Percentiles rank a stretch among this genome's conserved stretches.
These are phyloP conservation scores for Candida andamanensis DNA, from an alignment of 805 yeast species.

Conservation along the genomic window DNA sequence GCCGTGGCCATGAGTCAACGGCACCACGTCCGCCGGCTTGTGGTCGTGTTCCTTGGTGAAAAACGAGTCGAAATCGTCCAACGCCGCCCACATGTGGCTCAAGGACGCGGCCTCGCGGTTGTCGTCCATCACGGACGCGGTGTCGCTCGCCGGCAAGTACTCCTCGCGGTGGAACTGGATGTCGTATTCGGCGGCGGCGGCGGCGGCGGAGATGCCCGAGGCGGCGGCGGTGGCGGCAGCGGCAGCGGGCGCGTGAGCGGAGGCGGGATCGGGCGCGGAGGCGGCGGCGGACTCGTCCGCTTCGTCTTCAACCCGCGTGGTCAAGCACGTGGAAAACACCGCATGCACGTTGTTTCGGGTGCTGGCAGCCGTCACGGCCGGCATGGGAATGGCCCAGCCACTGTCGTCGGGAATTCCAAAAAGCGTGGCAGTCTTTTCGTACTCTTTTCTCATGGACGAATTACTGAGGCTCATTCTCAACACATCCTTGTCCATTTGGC, in stretches of 20 bases:
- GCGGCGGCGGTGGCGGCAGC: too few species aligned
- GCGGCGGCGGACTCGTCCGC: constrained; percentile 20
- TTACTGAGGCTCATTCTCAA: constrained; percentile 89
- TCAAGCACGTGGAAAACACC: constrained; percentile 80
- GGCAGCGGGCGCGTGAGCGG: too few species aligned
- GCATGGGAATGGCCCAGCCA: constrained; percentile 98
- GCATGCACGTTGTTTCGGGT: constrained; percentile 94
- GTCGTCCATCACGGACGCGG: constrained; percentile 43
- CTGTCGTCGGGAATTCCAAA: constrained; percentile 93
- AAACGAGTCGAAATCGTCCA: constrained; percentile 84
- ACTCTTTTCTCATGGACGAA: constrained; percentile 68
- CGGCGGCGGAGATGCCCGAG: constrained; percentile 1
- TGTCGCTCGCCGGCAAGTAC: constrained; percentile 38
- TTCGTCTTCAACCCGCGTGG: constrained; percentile 31
- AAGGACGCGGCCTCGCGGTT: constrained; percentile 71
- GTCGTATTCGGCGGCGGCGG: constrained; percentile 27
- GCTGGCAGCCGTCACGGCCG: constrained; percentile 81
- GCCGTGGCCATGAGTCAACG: constrained; percentile 2
- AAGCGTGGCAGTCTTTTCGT: constrained; percentile 79
- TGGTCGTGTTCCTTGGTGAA: constrained; percentile 51
- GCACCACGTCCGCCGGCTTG: constrained; percentile 5
- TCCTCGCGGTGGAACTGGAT: constrained; percentile 61
- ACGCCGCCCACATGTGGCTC: constrained; percentile 88
- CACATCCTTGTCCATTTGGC: constrained; percentile 86
- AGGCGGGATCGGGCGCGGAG: too few species aligned